A percentile compares a stretch with the other conserved stretches of the same genome.
phyloP scores from a whole-genome alignment of 2,329 filamentous ascomycete species.

The Phaeosphaeria sp. region DNA sequence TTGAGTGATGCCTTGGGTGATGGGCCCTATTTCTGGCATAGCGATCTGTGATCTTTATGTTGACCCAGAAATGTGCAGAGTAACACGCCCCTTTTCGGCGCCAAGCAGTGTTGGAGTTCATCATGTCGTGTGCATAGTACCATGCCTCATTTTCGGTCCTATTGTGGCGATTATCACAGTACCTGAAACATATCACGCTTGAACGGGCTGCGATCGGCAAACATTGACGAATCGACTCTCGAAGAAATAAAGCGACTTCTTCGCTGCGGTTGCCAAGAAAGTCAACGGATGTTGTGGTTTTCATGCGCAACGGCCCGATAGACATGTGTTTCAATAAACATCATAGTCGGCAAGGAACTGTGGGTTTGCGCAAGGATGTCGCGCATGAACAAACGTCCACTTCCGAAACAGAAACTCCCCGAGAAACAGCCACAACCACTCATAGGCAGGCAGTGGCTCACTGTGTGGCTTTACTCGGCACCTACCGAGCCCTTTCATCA shows the following conservation, averaged over 20 bases:
- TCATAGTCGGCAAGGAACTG: not conserved
- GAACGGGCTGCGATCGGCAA: slow-evolving; percentile 3
- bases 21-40: not conserved
- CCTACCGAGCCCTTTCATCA: not conserved
- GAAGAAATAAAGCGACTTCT: not conserved
- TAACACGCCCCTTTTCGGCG: not conserved
- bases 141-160: slow-evolving; percentile 3
- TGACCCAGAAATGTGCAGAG: not conserved
- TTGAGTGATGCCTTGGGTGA: not conserved
- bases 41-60: not conserved
- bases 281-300: not conserved
- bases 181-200: slow-evolving; percentile 12
- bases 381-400: not conserved
- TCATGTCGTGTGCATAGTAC: slow-evolving; percentile 4
- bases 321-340: not conserved
- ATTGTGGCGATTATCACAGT: slow-evolving; percentile 16
- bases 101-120: not conserved
- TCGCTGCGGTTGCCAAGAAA: not conserved
- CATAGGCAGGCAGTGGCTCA: not conserved
- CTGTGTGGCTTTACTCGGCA: not conserved
- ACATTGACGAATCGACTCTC: not conserved
- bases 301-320: slow-evolving; percentile 5
- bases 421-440: not conserved
- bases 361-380: not conserved
- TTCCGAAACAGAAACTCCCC: not conserved